phyloP scores from a whole-genome alignment of 1,284 basidiomycete genomes.

The Gomphus sp. region DNA sequence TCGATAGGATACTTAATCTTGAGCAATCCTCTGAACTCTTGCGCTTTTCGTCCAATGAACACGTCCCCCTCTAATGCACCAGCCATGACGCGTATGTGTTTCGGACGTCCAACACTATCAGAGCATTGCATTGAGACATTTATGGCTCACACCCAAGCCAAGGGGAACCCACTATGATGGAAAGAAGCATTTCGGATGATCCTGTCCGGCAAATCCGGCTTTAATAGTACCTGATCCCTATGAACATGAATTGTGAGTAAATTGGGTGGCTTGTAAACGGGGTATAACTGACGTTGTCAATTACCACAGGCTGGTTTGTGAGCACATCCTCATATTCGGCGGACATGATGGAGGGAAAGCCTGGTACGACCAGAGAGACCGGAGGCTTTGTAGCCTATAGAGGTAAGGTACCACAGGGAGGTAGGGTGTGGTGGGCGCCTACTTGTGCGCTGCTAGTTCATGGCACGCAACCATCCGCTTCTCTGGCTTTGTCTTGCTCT shows the following conservation, averaged over 20 bases:
- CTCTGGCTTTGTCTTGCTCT: background rate
- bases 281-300: constrained; percentile 74
- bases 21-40: constrained; percentile 87
- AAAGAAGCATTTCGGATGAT: constrained; percentile 97
- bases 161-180: constrained; percentile 82
- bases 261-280: constrained; percentile 13
- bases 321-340: constrained; percentile 84
- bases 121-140: constrained; percentile 19
- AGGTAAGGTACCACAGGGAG: background rate
- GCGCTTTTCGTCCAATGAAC: constrained; percentile 89
- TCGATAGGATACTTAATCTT: constrained; percentile 99
- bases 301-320: constrained; percentile 90
- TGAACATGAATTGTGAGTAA: constrained; percentile 13
- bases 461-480: constrained; percentile 5
- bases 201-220: constrained; percentile 95
- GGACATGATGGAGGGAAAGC: constrained; percentile 41
- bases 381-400: background rate
- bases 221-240: constrained; percentile 97
- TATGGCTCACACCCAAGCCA: constrained; percentile 21
- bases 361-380: background rate
- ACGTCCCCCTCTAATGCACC: constrained; percentile 88
- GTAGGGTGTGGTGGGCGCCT: background rate
- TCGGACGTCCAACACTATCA: constrained; percentile 84
- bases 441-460: background rate
- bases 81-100: constrained; percentile 95